A percentile compares a stretch with the other conserved stretches of the same genome.
Conservation (phyloP, 495 filamentous ascomycete species). For the Neurospora intermedia region DNA sequence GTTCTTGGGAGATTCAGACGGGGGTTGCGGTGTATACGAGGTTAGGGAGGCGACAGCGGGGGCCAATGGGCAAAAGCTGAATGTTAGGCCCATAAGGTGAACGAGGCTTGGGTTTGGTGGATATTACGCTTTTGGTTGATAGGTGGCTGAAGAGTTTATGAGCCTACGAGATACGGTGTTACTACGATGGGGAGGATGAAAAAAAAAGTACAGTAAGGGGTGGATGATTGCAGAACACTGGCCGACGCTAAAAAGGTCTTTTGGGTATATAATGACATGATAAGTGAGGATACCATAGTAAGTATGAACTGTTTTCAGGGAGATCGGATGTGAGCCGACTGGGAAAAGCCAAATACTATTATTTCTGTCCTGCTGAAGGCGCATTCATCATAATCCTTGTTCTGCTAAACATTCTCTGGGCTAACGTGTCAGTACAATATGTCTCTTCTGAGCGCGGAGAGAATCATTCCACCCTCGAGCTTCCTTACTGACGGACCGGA, state of each 20-base stretch:
- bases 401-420: neutral
- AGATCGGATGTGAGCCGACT: neutral
- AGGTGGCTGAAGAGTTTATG: neutral
- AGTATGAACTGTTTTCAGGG: neutral
- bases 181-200: neutral
- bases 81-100: neutral
- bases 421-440: neutral
- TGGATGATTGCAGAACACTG: neutral
- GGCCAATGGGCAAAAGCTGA: neutral
- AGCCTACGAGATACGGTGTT: neutral
- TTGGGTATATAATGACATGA: neutral
- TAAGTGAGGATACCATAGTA: neutral
- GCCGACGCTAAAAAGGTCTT: neutral
- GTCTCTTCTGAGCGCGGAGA: neutral
- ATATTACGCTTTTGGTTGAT: neutral
- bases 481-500: neutral
- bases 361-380: neutral
- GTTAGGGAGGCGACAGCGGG: constrained; percentile 14
- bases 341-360: neutral
- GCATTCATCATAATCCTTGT: neutral
- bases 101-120: neutral
- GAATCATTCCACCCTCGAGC: neutral
- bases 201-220: neutral
- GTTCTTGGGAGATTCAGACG: constrained; percentile 20
- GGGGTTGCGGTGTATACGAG: constrained; percentile 20